Evolutionary conservation across 768 basidiomycete species (phyloP), one percentile per base, ranked within the genome.

Genomic region (Lentinula lateritia): DNA sequence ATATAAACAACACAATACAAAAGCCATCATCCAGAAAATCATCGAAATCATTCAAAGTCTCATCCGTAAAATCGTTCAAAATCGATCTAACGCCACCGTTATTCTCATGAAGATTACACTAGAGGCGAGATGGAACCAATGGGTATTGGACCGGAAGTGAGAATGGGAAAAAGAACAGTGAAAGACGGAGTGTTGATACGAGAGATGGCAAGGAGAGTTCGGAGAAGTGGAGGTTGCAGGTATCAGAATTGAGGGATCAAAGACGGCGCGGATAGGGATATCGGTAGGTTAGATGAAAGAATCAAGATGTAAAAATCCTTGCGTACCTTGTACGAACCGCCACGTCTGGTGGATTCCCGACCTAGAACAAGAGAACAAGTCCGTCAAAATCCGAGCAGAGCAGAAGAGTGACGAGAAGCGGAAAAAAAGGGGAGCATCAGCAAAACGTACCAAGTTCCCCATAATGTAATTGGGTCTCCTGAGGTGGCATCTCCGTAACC

Each of bases 271-370:
- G 18, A 41, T 9, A 23, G 6, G 5, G 6, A 38, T 10, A 20
- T 23, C 20, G 18, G 41, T 12, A 55, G 39, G 9, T 36, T 7
- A 38, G 32, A 35, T 53, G 38, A 39, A 6, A 18, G 43, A 20
- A 23, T 3, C 9, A 46, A n/a, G 23, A 45, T 34, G 28, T 13
- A 34, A 2, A 13, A 35, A 32, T 32, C 12, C 2, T 10, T n/a
- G 38, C 69, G 54, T 52, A 73, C 73, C 69, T 69, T 62, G 65
- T 42, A 69, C 71, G 67, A 81, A 75, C 28, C 64, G 74, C 85
- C 85, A 86, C 3, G 79, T 75, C 71, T 87, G 85, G 65, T 85
- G 83, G 18, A 74, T 52, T 23, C 50, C 59, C 4, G 48, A 18
- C 59, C 59, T 60, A 52, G 7, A 53, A 39, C 1, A 52, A 36